A percentile compares a stretch with the other conserved stretches of the same genome.
phyloP scores from a whole-genome alignment of 2,329 filamentous ascomycete genomes.

The Aspergillus carbonarius region DNA sequence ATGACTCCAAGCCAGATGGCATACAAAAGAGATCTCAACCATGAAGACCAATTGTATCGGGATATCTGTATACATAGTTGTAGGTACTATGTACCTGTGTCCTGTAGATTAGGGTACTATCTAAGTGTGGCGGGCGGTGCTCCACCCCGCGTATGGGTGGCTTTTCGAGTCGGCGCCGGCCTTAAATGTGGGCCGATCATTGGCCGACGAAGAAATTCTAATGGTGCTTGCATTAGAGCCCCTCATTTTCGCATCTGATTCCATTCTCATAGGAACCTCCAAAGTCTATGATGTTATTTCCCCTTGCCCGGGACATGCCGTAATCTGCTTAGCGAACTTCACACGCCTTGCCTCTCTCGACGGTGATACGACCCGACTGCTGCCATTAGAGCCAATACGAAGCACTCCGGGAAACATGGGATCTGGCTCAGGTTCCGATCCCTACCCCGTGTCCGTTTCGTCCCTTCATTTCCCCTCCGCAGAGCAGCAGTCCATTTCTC shows the following conservation, averaged over 20 bases:
- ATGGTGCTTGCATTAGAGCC: constrained; percentile 5
- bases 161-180: background rate
- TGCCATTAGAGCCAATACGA: background rate
- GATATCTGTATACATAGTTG: background rate
- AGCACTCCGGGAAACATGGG: constrained; percentile 23
- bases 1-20: too few relatives aligned
- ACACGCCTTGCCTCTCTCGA: background rate
- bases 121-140: background rate
- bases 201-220: background rate
- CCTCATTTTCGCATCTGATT: background rate
- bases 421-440: constrained; percentile 21
- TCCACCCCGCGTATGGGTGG: background rate
- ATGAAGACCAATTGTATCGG: background rate
- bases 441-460: constrained; percentile 37
- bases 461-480: constrained; percentile 55
- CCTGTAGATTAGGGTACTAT: background rate
- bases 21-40: too few relatives aligned
- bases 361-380: background rate
- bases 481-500: constrained; percentile 63
- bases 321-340: background rate
- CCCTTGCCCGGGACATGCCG: background rate
- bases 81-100: too few relatives aligned
- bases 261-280: background rate
- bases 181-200: background rate
- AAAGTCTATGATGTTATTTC: background rate